Percentiles rank a stretch among this genome's conserved stretches.
These are phyloP conservation scores for baker's yeast (Saccharomyces cerevisiae) DNA, from an alignment of 805 yeast genomes.

Conservation along the genomic window DNA sequence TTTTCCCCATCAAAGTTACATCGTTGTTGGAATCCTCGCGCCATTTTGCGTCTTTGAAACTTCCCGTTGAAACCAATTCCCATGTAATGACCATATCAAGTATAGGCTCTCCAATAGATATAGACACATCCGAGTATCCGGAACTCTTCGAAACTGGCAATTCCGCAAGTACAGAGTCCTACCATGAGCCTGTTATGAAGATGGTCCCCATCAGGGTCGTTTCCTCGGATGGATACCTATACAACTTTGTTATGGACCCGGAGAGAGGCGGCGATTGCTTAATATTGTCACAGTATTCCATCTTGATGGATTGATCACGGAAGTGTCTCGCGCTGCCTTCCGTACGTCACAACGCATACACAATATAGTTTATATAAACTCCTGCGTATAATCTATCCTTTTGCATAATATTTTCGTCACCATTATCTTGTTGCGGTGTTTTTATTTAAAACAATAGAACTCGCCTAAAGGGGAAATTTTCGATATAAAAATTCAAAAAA, in stretches of 20 bases:
- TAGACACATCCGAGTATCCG: constrained; percentile 24
- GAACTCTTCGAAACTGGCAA: constrained; percentile 17
- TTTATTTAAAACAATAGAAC: neutral
- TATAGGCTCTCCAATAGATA: constrained; percentile 31
- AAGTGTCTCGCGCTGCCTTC: neutral
- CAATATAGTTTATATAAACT: neutral
- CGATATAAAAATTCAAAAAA: neutral
- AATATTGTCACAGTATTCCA: constrained; percentile 59
- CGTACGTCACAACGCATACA: neutral
- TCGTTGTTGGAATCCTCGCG: constrained; percentile 84
- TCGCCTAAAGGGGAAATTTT: neutral
- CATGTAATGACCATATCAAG: constrained; percentile 17
- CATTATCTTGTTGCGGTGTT: neutral
- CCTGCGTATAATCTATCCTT: neutral
- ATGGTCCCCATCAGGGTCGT: constrained; percentile 51
- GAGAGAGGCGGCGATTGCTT: constrained; percentile 92
- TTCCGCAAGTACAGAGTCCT: constrained; percentile 5
- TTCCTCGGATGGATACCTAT: constrained; percentile 72
- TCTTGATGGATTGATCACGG: neutral
- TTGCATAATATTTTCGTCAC: neutral
- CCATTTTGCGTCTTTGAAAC: constrained; percentile 82
- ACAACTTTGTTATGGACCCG: constrained; percentile 62
- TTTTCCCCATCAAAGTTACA: constrained; percentile 64
- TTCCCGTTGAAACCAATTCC: constrained; percentile 37
- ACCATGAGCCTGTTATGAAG: constrained; percentile 11